Percentiles rank a stretch among this genome's conserved stretches.
These are phyloP conservation scores for Brassica rapa DNA, from an alignment of 345 rosid genomes.

Conservation along the genomic window DNA sequence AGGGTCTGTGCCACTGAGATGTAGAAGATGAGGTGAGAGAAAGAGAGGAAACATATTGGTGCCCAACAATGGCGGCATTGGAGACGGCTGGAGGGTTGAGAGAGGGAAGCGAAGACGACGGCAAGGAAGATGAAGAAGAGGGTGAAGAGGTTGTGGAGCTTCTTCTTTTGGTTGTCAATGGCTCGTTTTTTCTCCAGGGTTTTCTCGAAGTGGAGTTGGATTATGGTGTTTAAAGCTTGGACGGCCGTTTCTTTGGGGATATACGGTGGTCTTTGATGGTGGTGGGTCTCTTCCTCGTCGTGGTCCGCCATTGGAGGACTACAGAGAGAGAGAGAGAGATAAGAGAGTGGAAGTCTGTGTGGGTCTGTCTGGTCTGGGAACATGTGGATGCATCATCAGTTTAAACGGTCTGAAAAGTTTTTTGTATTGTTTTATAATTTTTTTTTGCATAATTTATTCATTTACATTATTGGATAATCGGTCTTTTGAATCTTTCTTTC, in stretches of 20 bases:
- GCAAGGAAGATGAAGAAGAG: constrained; percentile 92
- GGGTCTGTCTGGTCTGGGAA: neutral
- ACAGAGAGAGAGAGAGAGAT: neutral
- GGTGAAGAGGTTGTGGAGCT: constrained; percentile 81
- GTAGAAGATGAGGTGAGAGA: constrained; percentile 85
- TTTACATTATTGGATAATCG: neutral
- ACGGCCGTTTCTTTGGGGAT: constrained; percentile 85
- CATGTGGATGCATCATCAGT: neutral
- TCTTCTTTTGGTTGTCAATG: constrained; percentile 91
- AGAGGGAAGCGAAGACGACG: constrained; percentile 52
- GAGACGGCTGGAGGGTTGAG: constrained; percentile 62
- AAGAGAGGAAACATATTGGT: constrained; percentile 68
- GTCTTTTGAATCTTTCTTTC: neutral
- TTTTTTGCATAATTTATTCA: neutral
- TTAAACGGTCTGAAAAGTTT: neutral
- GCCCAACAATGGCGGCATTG: constrained; percentile 93
- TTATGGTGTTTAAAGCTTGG: constrained; percentile 85
- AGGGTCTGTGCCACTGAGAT: constrained; percentile 88
- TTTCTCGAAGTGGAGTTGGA: constrained; percentile 95
- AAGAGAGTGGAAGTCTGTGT: neutral
- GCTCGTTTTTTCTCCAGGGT: constrained; percentile 92
- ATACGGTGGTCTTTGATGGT: constrained; percentile 40
- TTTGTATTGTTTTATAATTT: neutral
- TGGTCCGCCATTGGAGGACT: constrained; percentile 67
- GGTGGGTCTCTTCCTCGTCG: constrained; percentile 47